Percentiles rank a stretch among this genome's conserved stretches.
Conservation (phyloP, 805 yeast species). For the Grigorovia jiainica region DNA sequence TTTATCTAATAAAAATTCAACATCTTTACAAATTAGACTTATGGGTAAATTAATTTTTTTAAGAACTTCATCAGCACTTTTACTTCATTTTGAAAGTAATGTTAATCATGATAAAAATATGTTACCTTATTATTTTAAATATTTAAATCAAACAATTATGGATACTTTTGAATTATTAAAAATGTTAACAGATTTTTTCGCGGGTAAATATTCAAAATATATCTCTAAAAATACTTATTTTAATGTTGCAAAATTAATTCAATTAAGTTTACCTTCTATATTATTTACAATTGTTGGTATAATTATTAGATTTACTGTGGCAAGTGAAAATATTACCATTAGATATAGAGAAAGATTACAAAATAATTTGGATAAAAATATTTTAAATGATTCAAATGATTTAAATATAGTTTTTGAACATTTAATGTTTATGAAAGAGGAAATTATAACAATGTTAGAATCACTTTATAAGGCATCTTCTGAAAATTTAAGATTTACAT, state of each 20-base stretch:
- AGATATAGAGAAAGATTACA: conserved; percentile 8
- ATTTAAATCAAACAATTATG: conserved; percentile 13
- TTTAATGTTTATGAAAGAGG: conserved; percentile 16
- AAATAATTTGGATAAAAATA: not conserved
- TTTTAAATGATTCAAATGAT: conserved; percentile 1
- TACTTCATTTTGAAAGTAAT: conserved; percentile 21
- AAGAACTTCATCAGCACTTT: conserved; percentile 22
- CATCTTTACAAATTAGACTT: conserved; percentile 18
- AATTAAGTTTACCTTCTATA: conserved; percentile 21
- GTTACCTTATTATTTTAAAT: conserved; percentile 16
- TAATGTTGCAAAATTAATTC: conserved; percentile 20
- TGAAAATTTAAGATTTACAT: conserved; percentile 21
- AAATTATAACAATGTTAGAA: conserved; percentile 19
- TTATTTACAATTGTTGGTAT: conserved; percentile 20
- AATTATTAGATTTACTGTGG: conserved; percentile 19
- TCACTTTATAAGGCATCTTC: conserved; percentile 19
- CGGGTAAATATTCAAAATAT: conserved; percentile 13
- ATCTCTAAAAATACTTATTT: conserved; percentile 15
- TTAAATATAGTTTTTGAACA: conserved; percentile 13
- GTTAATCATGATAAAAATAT: conserved; percentile 8
- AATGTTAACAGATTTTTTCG: conserved; percentile 18
- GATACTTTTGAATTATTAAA: conserved; percentile 14
- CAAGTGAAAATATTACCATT: conserved; percentile 13
- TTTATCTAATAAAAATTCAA: conserved; percentile 10
- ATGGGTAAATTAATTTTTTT: conserved; percentile 19